phyloP scores from a whole-genome alignment of 2,329 filamentous ascomycete genomes.

The Aspergillus fijiensis region DNA sequence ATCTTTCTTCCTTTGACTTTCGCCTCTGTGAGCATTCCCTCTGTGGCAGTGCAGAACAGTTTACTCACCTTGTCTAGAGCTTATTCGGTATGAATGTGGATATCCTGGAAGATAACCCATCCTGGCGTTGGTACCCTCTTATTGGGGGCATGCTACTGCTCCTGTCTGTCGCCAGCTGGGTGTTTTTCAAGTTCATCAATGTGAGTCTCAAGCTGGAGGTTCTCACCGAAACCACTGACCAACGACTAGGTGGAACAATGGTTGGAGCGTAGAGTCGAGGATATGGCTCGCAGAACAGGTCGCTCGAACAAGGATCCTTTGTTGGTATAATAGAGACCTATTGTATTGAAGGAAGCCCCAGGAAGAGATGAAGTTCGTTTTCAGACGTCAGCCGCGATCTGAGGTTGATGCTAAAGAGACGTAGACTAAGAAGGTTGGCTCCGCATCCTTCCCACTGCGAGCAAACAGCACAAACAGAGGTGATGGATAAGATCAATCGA shows the following conservation, averaged over 20 bases:
- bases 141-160: conserved; percentile 11
- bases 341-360: no score
- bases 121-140: conserved; percentile 15
- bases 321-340: not conserved
- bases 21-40: conserved; percentile 10
- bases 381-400: no score
- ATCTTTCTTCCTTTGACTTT: conserved; percentile 17
- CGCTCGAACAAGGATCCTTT: not conserved
- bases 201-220: not conserved
- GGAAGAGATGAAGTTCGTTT: no score
- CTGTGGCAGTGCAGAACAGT: not conserved
- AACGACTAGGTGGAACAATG: not conserved
- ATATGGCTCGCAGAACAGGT: not conserved
- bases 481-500: not conserved
- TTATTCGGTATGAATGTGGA: conserved; percentile 19
- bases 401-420: not conserved
- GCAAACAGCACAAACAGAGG: not conserved
- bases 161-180: conserved; percentile 9
- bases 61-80: conserved; percentile 10
- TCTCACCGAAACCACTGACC: not conserved
- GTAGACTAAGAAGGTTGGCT: not conserved
- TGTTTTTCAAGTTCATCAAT: conserved; percentile 14
- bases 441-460: not conserved
- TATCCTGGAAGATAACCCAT: conserved; percentile 10
- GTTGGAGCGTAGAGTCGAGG: not conserved